phyloP scores from a whole-genome alignment of 1,139 yeast species.

The Citeromyces hawaiiensis region DNA sequence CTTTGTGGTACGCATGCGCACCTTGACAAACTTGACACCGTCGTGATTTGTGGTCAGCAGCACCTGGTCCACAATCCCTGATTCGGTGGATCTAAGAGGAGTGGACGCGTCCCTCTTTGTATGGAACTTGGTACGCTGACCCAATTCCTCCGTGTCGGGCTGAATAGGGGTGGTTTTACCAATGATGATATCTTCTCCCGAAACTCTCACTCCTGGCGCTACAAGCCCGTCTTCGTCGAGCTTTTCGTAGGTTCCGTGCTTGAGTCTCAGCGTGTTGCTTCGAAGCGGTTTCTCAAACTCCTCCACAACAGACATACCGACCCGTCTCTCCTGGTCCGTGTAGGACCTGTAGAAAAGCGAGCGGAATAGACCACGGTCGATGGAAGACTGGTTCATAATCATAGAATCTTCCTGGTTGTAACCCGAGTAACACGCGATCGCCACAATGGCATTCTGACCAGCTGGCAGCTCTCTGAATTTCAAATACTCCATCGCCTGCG shows the following conservation, averaged over 20 bases:
- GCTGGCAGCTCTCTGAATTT: constrained; percentile 98
- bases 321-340: constrained; percentile 97
- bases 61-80: constrained; percentile 97
- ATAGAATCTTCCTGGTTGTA: constrained; percentile 99
- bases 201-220: constrained; percentile 96
- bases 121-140: constrained; percentile 96
- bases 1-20: constrained; percentile 97
- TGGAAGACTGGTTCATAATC: constrained; percentile 98
- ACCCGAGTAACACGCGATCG: constrained; percentile 96
- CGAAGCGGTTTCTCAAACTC: constrained; percentile 94
- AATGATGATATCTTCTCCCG: constrained; percentile 96
- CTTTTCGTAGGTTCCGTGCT: constrained; percentile 96
- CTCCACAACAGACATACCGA: constrained; percentile 95
- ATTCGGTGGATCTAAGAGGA: constrained; percentile 91
- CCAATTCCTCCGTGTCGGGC: constrained; percentile 94
- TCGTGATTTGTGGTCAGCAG: constrained; percentile 94
- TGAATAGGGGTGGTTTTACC: constrained; percentile 99
- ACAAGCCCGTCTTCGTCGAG: constrained; percentile 96
- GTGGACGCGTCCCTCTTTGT: constrained; percentile 98
- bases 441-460: constrained; percentile 97
- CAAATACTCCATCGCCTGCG: constrained; percentile 96
- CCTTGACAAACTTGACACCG: constrained; percentile 94
- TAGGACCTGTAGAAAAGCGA: constrained; percentile 92
- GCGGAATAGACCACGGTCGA: constrained; percentile 93
- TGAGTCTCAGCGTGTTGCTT: constrained; percentile 85